Base-by-base conservation (phyloP, 495 filamentous ascomycete species). In the Aspergillus indologenus region DNA sequence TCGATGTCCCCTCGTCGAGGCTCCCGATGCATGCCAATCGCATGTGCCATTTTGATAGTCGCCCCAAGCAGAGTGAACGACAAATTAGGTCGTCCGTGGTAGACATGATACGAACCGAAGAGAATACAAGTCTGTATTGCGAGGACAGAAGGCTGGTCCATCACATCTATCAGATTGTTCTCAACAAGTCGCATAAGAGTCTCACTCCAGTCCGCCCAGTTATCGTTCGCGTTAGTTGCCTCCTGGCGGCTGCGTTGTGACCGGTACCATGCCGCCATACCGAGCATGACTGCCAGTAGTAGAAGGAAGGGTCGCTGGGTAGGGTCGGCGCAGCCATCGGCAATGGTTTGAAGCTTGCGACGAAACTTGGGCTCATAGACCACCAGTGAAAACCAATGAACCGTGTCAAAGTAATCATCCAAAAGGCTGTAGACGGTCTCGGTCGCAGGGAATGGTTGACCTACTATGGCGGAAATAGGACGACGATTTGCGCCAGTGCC, bases 301-400 rank as follows among this genome's bases (percentile, higher is more conserved):
- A 72, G 5, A 9, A 74, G 61, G 52, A 71, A 72, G 1, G 68
- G 63, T 22, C 63, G 60, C 24, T 75, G 64, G 0, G 61, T 66
- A 12, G 65, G 63, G 23, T 60, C 49, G 5, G 66, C 71, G 40
- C 44, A 64, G 0, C 71, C 70, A 63, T 69, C 67, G 18, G 60
- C 56, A 5, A 72, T 64, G 11, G 63, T 62, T 15, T 54, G 44
- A n/a, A 70, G 65, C 7, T 57, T 58, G 26, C 34, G 62, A 19
- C 71, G 63, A 45, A 72, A 71, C 26, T 65, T 72, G 8, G 69
- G 63, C 45, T 74, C 68, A 22, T 67, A 67, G 19, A 74, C 52
- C 1, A 62, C 69, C 4, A 74, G 61, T 3, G 66, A 70, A 42
- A 72, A 74, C 71, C 69, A 74, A 59, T 74, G 71, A n/a, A 74